A percentile compares a stretch with the other conserved stretches of the same genome.
phyloP scores from a whole-genome alignment of 1,284 basidiomycete species.

The Pseudozyma tsukubaensis region DNA sequence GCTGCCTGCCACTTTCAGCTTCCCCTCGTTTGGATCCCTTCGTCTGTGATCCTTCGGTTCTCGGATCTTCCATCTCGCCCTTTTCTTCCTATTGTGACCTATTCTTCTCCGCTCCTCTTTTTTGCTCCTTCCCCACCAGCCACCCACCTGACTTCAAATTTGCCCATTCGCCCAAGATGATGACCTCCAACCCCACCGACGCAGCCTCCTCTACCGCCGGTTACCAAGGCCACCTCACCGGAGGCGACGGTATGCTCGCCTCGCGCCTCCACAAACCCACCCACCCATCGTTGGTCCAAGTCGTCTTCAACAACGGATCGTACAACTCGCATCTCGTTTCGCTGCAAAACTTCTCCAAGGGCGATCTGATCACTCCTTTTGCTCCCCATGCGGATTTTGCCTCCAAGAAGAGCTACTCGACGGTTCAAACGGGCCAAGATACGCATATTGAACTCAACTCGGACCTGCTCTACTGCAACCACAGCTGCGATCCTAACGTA shows the following conservation, averaged over 20 bases:
- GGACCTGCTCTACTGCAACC: slow-evolving; percentile 66
- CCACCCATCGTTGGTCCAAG: slow-evolving; percentile 54
- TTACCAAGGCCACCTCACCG: slow-evolving; percentile 60
- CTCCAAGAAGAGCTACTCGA: slow-evolving; percentile 49
- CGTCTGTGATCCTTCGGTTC: background rate
- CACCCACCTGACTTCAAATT: background rate
- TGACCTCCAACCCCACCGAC: slow-evolving; percentile 22
- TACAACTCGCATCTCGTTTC: slow-evolving; percentile 63
- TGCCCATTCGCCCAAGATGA: slow-evolving; percentile 16
- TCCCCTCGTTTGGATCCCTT: background rate
- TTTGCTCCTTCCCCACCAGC: background rate
- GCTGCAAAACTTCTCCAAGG: slow-evolving; percentile 32
- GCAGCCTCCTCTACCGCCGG: slow-evolving; percentile 2
- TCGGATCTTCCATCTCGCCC: slow-evolving; percentile 7
- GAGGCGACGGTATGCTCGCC: slow-evolving; percentile 49
- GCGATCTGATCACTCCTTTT: slow-evolving; percentile 53
- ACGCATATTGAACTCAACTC: slow-evolving; percentile 63
- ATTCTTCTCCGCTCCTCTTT: background rate
- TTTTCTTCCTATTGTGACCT: background rate
- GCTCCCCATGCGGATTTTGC: slow-evolving; percentile 43
- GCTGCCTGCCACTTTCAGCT: background rate
- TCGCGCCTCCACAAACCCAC: slow-evolving; percentile 52
- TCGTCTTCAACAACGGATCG: slow-evolving; percentile 60
- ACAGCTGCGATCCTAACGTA: slow-evolving; percentile 63
- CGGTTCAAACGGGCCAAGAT: slow-evolving; percentile 55